phyloP scores from a whole-genome alignment of 257 asterid species.

The Nicotiana undulata region DNA sequence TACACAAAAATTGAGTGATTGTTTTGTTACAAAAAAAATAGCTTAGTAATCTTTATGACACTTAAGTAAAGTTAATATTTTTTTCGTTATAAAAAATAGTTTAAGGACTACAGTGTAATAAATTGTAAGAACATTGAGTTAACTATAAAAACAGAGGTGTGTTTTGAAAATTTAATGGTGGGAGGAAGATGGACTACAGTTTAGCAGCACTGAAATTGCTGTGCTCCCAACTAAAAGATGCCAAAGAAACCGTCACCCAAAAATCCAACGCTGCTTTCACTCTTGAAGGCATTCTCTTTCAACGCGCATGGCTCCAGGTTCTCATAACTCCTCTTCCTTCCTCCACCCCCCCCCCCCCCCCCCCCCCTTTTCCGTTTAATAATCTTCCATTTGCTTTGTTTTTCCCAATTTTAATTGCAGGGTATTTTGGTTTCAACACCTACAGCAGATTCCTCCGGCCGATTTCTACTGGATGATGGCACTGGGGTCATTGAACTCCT shows the following conservation, averaged over 20 bases:
- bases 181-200: constrained; percentile 52
- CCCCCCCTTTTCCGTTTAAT: neutral
- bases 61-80: no score
- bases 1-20: no score
- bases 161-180: neutral
- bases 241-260: constrained; percentile 26
- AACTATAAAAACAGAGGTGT: neutral
- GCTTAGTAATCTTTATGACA: no score
- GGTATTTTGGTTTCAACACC: constrained; percentile 59
- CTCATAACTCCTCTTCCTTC: neutral
- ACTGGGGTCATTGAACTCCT: constrained; percentile 54
- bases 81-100: no score
- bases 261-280: constrained; percentile 36
- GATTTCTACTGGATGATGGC: constrained; percentile 65
- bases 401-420: constrained; percentile 25
- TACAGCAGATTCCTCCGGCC: constrained; percentile 17
- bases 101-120: no score
- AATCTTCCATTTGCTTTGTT: neutral
- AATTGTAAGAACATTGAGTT: no score
- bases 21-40: no score
- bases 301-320: constrained; percentile 96
- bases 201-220: constrained; percentile 78
- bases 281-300: constrained; percentile 80
- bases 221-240: constrained; percentile 51
- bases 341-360: neutral